These are phyloP conservation scores for Auricularia heimuer DNA, from an alignment of 768 basidiomycete genomes.

Conservation along the genomic window DNA sequence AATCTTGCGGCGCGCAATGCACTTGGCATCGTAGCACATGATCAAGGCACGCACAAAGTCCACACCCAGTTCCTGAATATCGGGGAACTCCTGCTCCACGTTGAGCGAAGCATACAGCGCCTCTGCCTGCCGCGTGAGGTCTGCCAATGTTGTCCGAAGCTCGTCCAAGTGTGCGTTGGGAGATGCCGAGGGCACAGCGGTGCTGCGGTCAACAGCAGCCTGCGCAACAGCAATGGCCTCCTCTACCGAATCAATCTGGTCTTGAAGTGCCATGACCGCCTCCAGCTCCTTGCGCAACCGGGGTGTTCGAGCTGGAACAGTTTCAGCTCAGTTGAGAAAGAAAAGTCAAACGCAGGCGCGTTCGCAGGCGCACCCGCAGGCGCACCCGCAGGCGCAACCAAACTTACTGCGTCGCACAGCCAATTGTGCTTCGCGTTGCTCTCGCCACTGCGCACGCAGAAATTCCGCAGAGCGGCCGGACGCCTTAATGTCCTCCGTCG, in stretches of 20 bases:
- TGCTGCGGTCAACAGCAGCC: too few species aligned
- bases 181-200: neutral
- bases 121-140: conserved; percentile 19
- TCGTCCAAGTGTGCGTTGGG: conserved; percentile 11
- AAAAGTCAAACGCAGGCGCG: too few species aligned
- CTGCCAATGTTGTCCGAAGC: conserved; percentile 16
- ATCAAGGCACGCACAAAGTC: conserved; percentile 25
- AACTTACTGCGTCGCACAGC: conserved; percentile 22
- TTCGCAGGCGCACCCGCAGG: neutral
- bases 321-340: neutral
- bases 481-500: conserved; percentile 7
- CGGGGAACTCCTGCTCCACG: conserved; percentile 23
- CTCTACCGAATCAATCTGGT: conserved; percentile 18
- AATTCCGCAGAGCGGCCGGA: conserved; percentile 13
- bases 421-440: conserved; percentile 23
- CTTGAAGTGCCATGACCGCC: conserved; percentile 22
- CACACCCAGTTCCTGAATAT: conserved; percentile 20
- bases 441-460: conserved; percentile 23
- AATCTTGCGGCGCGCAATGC: conserved; percentile 26
- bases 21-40: conserved; percentile 29
- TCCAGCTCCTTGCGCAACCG: conserved; percentile 26
- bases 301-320: conserved; percentile 2
- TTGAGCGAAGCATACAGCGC: conserved; percentile 27
- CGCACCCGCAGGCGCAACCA: neutral
- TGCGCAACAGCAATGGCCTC: neutral